Base-by-base conservation (phyloP, 108 stramenopile genomes). In the Pseudonitzschia multistriata region DNA sequence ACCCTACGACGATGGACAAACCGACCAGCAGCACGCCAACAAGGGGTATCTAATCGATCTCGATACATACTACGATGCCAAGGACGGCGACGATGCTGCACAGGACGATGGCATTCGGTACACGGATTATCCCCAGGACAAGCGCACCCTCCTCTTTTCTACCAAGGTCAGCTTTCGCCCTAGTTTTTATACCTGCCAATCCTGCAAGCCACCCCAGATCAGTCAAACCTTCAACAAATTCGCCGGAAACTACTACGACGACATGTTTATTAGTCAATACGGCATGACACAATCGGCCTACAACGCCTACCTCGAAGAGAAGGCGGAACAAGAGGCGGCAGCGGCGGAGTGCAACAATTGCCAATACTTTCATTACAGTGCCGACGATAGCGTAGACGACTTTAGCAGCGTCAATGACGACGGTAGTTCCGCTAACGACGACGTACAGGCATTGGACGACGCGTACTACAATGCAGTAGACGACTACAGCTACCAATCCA, bases 221-320 rank as follows among this genome's bases (percentile, higher is more conserved):
- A 81, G 88, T 8, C 77, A 81, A 22, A 81, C 81, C 19, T 94
- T 91, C 66, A 84, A 86, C 74, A 91, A 90, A 72, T 66, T 61
- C 25, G 73, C 79, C 10, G 79, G 77, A 22, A 84, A 65, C 37
- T 94, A 88, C 88, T 94, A 94, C 56, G 90, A 94, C 64, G 93
- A 94, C 67, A 82, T 89, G 54, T 90, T 84, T 74, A 93, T 93
- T 57, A 74, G 73, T 28, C 31, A 81, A 56, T 65, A 76, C 57
- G 87, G 87, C 13, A 65, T 74, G 47, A 82, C 81, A 65, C 79
- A 79, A 66, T 68, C 27, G 29, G 72, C 74, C 49, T 37, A 79
- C 59, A 53, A 67, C 34, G 48, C 70, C 39, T 39, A 73, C 31
- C 53, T 74, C 11, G 53, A 67, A 34, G 66, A 72, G 6, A 49